These are phyloP conservation scores for Verruconis gallopava DNA, from an alignment of 2,329 filamentous ascomycete genomes.

Conservation along the genomic window DNA sequence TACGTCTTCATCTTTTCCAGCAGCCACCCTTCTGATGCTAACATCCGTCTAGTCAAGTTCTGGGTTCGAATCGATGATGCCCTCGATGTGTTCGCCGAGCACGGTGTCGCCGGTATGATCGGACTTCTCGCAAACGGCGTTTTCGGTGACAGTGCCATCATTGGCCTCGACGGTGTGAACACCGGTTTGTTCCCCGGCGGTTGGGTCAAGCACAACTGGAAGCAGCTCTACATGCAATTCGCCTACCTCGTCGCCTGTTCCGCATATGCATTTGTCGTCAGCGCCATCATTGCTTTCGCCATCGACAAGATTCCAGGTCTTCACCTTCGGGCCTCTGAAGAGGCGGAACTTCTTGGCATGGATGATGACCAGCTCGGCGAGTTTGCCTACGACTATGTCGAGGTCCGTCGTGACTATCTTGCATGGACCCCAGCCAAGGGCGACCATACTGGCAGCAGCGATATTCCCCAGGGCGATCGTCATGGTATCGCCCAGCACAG, in stretches of 20 bases:
- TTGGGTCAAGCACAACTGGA: conserved; percentile 63
- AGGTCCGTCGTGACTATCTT: conserved; percentile 77
- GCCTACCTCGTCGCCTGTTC: conserved; percentile 58
- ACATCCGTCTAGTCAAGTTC: conserved; percentile 44
- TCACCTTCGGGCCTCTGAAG: conserved; percentile 65
- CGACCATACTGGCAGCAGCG: conserved; percentile 46
- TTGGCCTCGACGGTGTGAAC: conserved; percentile 63
- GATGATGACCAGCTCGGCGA: conserved; percentile 84
- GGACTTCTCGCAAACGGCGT: conserved; percentile 69
- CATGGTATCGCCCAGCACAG: conserved; percentile 62
- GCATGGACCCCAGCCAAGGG: conserved; percentile 70
- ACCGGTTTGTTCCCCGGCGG: conserved; percentile 49
- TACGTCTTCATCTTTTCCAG: conserved; percentile 32
- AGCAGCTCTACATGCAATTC: conserved; percentile 65
- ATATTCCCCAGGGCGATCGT: conserved; percentile 49
- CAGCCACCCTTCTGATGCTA: conserved; percentile 12
- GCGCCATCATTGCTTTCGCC: conserved; percentile 56
- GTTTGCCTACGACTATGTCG: conserved; percentile 83
- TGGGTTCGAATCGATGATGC: conserved; percentile 74
- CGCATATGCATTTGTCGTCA: conserved; percentile 60
- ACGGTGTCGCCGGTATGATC: conserved; percentile 70
- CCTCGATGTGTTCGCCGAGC: conserved; percentile 83
- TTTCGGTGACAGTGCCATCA: conserved; percentile 63
- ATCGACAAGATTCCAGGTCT: conserved; percentile 68
- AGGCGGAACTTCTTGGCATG: conserved; percentile 77